Percentiles rank a stretch among this genome's conserved stretches.
phyloP scores from a whole-genome alignment of 2,329 filamentous ascomycete genomes.

The Apiospora koreana region DNA sequence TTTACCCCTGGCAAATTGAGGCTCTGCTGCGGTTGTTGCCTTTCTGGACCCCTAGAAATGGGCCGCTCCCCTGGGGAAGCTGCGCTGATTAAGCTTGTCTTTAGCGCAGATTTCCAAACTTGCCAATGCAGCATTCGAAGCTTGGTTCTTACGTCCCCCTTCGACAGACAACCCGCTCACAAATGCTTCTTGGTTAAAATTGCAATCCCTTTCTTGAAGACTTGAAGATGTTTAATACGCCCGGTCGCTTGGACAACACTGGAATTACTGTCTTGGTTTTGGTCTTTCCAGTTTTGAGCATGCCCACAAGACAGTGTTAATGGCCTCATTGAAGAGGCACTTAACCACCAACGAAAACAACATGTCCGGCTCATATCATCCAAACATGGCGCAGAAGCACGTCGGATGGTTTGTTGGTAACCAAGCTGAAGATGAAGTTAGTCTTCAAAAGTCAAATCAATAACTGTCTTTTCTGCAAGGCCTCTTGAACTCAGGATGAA shows the following conservation, averaged over 20 bases:
- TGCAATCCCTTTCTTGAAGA: background rate
- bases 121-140: background rate
- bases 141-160: background rate
- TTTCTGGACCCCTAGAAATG: background rate
- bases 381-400: background rate
- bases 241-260: too few relatives aligned
- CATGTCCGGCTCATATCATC: too few relatives aligned
- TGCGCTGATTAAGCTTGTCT: background rate
- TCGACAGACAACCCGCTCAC: background rate
- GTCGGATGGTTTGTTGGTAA: background rate
- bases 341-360: background rate
- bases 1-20: background rate
- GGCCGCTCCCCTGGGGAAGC: background rate
- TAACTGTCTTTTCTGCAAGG: background rate
- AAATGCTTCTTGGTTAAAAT: too few relatives aligned
- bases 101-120: background rate
- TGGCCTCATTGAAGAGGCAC: background rate
- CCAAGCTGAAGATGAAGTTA: background rate
- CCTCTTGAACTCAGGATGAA: background rate
- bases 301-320: background rate
- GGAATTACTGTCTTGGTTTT: background rate
- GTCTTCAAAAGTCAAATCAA: background rate
- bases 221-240: background rate
- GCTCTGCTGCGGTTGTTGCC: background rate
- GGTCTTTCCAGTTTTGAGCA: background rate